Evolutionary conservation across 2,329 filamentous ascomycete species (phyloP).

Genomic region (Penicillium sp.): DNA sequence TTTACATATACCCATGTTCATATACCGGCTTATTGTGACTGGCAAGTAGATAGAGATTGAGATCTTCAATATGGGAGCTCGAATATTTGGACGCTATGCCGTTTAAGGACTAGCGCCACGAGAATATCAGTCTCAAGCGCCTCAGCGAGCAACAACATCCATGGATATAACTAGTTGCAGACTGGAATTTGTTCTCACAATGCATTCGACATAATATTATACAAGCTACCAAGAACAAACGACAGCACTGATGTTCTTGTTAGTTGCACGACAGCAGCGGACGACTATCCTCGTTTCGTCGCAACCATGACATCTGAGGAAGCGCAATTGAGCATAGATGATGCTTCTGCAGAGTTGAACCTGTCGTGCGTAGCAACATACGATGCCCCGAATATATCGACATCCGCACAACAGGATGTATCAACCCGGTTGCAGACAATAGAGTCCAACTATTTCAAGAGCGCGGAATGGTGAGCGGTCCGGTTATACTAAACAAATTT

Average conservation of each 20-base stretch:
- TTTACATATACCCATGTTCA: background rate
- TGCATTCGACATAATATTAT: background rate
- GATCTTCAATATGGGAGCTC: background rate
- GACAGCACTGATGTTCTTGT: background rate
- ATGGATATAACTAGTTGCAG: background rate
- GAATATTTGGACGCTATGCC: background rate
- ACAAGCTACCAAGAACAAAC: background rate
- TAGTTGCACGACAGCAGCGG: background rate
- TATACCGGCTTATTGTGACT: background rate
- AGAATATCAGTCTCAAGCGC: background rate
- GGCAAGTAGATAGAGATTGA: too few relatives aligned
- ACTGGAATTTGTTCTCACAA: background rate
- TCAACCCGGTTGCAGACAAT: background rate
- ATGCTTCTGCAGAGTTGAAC: background rate
- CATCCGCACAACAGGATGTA: background rate
- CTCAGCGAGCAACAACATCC: background rate
- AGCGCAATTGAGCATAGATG: background rate
- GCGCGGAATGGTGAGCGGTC: conserved; percentile 40
- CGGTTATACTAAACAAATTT: background rate
- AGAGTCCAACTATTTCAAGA: conserved; percentile 40
- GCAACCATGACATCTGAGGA: background rate
- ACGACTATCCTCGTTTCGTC: background rate
- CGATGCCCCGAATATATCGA: background rate
- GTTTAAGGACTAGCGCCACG: background rate
- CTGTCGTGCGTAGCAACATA: conserved; percentile 9